Base-by-base conservation (phyloP, 1,139 yeast genomes). In the Pichia sp. region DNA sequence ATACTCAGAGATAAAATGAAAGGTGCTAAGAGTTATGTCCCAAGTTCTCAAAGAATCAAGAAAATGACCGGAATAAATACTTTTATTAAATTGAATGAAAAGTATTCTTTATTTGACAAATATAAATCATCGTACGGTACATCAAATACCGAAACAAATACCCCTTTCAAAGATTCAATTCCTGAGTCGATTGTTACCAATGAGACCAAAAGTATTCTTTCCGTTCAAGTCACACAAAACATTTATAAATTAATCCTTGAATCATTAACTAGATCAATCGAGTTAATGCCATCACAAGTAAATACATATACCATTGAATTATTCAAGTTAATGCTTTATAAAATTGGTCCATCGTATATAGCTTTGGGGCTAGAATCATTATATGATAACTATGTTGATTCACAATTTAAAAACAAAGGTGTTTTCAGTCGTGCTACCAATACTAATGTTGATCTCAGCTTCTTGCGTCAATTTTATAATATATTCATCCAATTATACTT, bases 281-380 rank as follows among this genome's bases (percentile, higher is more conserved):
- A 87, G 54, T 64, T 89, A 40, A 70, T 80, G 1, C 86, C 94
- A 1, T 60, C 63, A 18, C 80, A 74, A 48, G 69, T 85, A 6
- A 74, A 83, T 4, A 80, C 76, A 36, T 76, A 79, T 54, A 74
- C 88, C 0, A 65, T 77, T 38, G 87, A 79, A 46, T 63, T 88
- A 19, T 68, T 86, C 50, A 86, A 83, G 46, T 68, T 85, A 28
- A 60, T 87, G 40, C 60, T 86, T 19, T 71, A 78, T 45, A 87
- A 83, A 45, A 70, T 86, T 38, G 93, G 95, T 1, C 76, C 76
- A 36, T 72, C 80, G 6, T 87, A 85, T 55, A 72, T 87, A 40
- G 88, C 85, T 35, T 70, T 79, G 18, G 88, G 87, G 0, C 62
- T 89, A 29, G 95, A 86, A 52, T 78, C 80, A 9, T 73, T 89